Percentiles rank a stretch among this genome's conserved stretches.
phyloP scores from a whole-genome alignment of 352 stramenopile genomes.

The Globisporangium spiculum region DNA sequence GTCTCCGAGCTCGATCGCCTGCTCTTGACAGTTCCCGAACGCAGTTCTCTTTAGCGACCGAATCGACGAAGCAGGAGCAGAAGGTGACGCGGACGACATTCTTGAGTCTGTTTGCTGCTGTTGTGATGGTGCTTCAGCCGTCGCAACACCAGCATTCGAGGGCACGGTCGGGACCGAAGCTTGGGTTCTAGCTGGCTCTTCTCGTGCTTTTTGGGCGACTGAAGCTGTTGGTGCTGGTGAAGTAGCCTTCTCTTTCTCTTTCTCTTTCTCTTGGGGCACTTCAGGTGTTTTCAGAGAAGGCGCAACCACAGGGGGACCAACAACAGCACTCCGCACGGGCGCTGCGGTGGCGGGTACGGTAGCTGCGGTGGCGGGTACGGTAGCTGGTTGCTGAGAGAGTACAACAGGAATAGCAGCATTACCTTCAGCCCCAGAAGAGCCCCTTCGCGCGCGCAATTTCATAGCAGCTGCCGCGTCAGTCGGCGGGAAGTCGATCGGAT shows the following conservation, averaged over 20 bases:
- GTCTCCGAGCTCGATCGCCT: conserved; percentile 18
- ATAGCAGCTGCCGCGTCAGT: not conserved
- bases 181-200: not conserved
- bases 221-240: not conserved
- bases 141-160: not conserved
- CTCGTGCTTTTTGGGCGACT: not conserved
- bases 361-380: no score
- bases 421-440: not conserved
- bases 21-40: conserved; percentile 2
- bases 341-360: not conserved
- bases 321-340: not conserved
- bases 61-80: not conserved
- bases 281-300: not conserved
- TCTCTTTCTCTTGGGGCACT: not conserved
- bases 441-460: not conserved
- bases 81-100: not conserved
- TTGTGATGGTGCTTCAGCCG: not conserved
- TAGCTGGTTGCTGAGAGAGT: not conserved
- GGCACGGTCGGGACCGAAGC: not conserved
- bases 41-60: conserved; percentile 6
- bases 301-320: not conserved
- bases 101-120: not conserved
- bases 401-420: not conserved
- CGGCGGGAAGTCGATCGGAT: conserved; percentile 7
- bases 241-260: not conserved